Base-by-base conservation (phyloP, 768 basidiomycete species). In the Suillus brevipes region DNA sequence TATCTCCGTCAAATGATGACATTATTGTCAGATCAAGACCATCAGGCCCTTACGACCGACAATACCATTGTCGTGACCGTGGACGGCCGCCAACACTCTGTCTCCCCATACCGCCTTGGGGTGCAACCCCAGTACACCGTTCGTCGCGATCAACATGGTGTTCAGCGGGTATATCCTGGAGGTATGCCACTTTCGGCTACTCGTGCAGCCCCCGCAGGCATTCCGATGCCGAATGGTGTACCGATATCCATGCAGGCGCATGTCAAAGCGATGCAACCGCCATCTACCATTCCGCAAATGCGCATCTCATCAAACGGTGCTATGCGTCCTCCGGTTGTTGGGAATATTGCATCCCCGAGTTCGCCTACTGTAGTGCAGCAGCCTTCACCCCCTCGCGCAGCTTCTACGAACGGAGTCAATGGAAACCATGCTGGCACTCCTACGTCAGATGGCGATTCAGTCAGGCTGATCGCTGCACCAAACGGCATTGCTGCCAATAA, bases 241-340 rank as follows among this genome's bases (percentile, higher is more conserved):
- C 83, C 88, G 0, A 80, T 89, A n/a, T 80, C 89, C 1, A 80
- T 88, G 70, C 83, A 83, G 56, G 82, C 86, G 14, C 86, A 85
- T 61, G 74, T 87, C 71, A 88, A 88, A 79, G 84, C 85, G 72
- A 82, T 89, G 78, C 85, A 78, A 6, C 75, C 85, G 0, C 83
- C 88, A 16, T 75, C 77, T 23, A 74, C 78, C 0, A 75, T 84
- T 2, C 84, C 87, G 2, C 88, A 87, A 50, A 82, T 87, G 78
- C 84, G 88, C 50, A 86, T 87, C 43, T 86, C 87, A 3, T 85
- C 87, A 0, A 85, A 84, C 28, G 85, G 83, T 63, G 83, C 79
- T 36, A 85, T 85, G 74, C 85, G 82, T 28, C 84, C 85, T 1
- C 82, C 84, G 14, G 72, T 78, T 16, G 67, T 73, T 66, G 70